Evolutionary conservation across 2,329 filamentous ascomycete species (phyloP).

Genomic region (Stagonosporopsis vannaccii): DNA sequence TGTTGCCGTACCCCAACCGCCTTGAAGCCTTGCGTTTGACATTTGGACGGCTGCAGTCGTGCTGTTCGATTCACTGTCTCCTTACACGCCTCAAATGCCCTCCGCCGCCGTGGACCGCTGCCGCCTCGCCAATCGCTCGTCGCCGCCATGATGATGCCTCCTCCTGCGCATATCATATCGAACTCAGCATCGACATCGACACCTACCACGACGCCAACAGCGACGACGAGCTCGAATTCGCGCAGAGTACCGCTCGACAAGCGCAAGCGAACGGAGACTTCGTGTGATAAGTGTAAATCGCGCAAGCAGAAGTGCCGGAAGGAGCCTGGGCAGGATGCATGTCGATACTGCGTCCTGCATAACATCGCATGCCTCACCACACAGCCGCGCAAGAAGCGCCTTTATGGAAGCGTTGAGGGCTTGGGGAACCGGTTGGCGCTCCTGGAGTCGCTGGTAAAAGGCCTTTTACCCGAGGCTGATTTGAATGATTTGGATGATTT

Average conservation of each 20-base stretch:
- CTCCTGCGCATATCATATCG: slow-evolving; percentile 8
- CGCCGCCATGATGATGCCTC: slow-evolving; percentile 18
- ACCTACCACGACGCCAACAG: not conserved
- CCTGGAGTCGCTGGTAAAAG: slow-evolving; percentile 55
- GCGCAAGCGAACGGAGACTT: slow-evolving; percentile 55
- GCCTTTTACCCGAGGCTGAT: slow-evolving; percentile 53
- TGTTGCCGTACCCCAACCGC: slow-evolving; percentile 7
- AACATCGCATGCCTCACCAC: slow-evolving; percentile 54
- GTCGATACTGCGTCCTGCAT: slow-evolving; percentile 53
- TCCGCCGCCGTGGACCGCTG: slow-evolving; percentile 12
- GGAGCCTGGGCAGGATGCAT: slow-evolving; percentile 48
- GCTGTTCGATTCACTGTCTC: slow-evolving; percentile 3
- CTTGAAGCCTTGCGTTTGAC: slow-evolving; percentile 10
- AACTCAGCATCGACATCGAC: slow-evolving; percentile 4
- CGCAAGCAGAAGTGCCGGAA: slow-evolving; percentile 57
- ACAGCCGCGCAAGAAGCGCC: slow-evolving; percentile 55
- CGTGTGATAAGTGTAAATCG: slow-evolving; percentile 57
- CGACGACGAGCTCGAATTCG: slow-evolving; percentile 28
- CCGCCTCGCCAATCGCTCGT: slow-evolving; percentile 15
- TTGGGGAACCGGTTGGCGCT: slow-evolving; percentile 51
- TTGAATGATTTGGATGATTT: slow-evolving; percentile 53
- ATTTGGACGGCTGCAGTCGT: slow-evolving; percentile 11
- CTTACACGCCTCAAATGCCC: slow-evolving; percentile 14
- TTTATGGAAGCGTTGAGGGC: slow-evolving; percentile 54
- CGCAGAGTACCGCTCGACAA: slow-evolving; percentile 54